Percentiles rank a stretch among this genome's conserved stretches.
These are phyloP conservation scores for Akanthomyces uredinophilus DNA, from an alignment of 2,329 filamentous ascomycete genomes.

Conservation along the genomic window DNA sequence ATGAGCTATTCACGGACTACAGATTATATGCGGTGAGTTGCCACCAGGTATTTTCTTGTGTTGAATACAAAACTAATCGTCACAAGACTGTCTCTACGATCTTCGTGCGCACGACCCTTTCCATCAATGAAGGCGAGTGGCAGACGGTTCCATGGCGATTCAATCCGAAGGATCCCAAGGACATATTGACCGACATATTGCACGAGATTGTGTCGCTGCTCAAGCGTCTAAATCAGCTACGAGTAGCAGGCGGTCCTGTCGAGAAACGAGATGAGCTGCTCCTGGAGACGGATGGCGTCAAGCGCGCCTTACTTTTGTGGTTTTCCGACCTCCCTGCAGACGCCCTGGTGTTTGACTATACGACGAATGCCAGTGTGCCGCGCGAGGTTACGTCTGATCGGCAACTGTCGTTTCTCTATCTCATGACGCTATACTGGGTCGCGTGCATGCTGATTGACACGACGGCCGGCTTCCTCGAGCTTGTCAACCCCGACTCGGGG, in stretches of 20 bases:
- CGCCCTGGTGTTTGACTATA: background rate
- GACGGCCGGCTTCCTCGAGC: background rate
- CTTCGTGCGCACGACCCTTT: background rate
- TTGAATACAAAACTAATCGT: background rate
- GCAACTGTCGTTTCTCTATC: background rate
- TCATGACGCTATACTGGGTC: background rate
- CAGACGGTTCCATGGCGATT: background rate
- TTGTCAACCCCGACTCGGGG: background rate
- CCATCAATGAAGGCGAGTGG: background rate
- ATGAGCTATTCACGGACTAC: background rate
- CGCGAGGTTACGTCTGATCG: background rate
- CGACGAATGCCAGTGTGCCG: background rate
- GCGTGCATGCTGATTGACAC: background rate
- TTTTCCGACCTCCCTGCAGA: background rate
- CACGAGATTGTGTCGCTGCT: background rate
- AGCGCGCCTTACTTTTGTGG: background rate
- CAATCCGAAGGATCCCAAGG: background rate
- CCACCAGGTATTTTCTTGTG: background rate
- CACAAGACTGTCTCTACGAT: background rate
- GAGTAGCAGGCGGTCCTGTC: background rate
- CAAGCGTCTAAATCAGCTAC: background rate
- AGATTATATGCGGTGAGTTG: background rate
- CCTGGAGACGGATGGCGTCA: background rate
- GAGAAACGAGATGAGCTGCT: background rate
- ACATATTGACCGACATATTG: background rate